Conservation (phyloP, 148 eudicot genomes). For the Fagopyrum homotropicum region DNA sequence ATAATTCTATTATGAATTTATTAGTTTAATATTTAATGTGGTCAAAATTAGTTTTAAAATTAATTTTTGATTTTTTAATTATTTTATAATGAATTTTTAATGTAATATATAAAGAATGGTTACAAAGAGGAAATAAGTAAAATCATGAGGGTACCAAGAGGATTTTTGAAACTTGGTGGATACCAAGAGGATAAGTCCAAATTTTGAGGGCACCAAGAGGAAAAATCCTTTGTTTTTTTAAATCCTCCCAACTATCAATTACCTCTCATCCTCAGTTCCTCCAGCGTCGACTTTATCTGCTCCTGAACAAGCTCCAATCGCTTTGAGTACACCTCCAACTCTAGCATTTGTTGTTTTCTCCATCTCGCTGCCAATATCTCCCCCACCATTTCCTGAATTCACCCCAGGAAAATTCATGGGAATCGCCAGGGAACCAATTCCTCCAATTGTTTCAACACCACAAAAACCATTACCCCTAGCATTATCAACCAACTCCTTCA, state of each 20-base stretch:
- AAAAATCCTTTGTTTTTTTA: too few relatives aligned
- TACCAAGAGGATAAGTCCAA: too few relatives aligned
- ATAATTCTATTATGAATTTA: too few relatives aligned
- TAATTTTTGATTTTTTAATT: too few relatives aligned
- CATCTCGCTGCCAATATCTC: constrained; percentile 61
- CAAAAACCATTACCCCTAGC: neutral
- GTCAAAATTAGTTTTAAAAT: too few relatives aligned
- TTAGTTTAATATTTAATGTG: too few relatives aligned
- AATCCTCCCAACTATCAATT: constrained; percentile 23
- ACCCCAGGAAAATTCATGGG: constrained; percentile 32
- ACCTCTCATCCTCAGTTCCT: constrained; percentile 70
- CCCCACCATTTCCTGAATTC: constrained; percentile 23
- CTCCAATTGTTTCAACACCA: neutral
- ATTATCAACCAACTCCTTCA: constrained; percentile 28
- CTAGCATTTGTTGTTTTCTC: constrained; percentile 93
- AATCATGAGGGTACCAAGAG: too few relatives aligned
- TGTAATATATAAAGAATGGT: too few relatives aligned
- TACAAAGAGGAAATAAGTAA: too few relatives aligned
- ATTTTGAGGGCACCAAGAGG: too few relatives aligned
- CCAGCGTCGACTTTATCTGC: constrained; percentile 67
- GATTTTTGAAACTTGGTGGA: too few relatives aligned
- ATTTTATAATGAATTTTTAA: too few relatives aligned
- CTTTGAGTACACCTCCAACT: constrained; percentile 92
- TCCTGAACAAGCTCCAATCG: constrained; percentile 91
- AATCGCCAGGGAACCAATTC: constrained; percentile 21